Evolutionary conservation across 306 rosid species (phyloP), one percentile per base, ranked within the genome.

Genomic region (Sesbania bispinosa): DNA sequence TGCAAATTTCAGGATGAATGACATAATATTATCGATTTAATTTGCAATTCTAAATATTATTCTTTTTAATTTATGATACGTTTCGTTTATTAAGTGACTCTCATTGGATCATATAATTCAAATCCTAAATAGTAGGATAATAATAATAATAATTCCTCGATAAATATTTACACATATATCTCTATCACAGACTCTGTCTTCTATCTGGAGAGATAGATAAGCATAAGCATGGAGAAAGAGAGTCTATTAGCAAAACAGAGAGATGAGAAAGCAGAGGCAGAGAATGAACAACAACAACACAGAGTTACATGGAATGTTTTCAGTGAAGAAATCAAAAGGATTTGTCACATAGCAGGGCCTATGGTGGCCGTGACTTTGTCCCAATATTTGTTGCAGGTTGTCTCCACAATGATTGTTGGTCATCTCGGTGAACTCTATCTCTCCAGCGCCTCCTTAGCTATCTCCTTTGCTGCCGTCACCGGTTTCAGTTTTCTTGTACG

Each of bases 401-500:
- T 85, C 29, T 69, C 96, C 0, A 72, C 36, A 4, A 87, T 87
- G 89, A 80, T 87, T 67, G 82, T 78, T 8, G 96, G 92, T 48
- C 92, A 89, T 26, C 69, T 84, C 0, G 77, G 83, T 19, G 78
- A 84, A 41, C 90, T 88, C 6, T 71, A 87, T 48, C 90, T 85
- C 73, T 75, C 94, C 18, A 70, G 89, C 75, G 62, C 88, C 21
- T 57, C 89, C 62, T 53, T 88, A 5, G 81, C 90, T 41, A 67
- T 79, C 21, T 88, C 94, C 50, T 74, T 88, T 2, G 30, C 87
- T 4, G 51, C 57, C 0, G 90, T 76, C 78, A 86, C 89, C 3
- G 94, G 90, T 41, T 88, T 84, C 70, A 84, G 94, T 23, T 32
- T 88, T 24, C 76, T 86, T 9, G 90, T 86, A 59, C 59, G 86